Evolutionary conservation across 768 basidiomycete species (phyloP), one percentile per base, ranked within the genome.

Genomic region (Porphyrellus cyaneotinctus): DNA sequence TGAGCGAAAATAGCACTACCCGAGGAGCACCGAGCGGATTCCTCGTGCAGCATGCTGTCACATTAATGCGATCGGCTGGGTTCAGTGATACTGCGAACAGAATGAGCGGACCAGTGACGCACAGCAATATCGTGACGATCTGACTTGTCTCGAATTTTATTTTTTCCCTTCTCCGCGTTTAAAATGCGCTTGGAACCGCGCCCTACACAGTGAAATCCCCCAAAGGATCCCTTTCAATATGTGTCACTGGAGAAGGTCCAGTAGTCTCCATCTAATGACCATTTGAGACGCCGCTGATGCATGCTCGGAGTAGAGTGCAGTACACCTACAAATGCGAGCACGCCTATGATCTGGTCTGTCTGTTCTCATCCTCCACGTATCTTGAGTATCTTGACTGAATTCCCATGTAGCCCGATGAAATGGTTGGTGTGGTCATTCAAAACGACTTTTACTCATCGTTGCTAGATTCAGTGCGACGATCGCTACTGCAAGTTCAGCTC

Each of bases 191-290:
- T 18, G 31, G 47, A 32, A 23, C 41, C 23, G 28, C 31, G 32
- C 36, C 32, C 49, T 31, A 22, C 39, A 51, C 48, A 33, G 39
- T 41, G 37, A 18, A 58, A 45, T 50, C 59, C 55, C 51, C 54
- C 58, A 56, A 56, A 59, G 58, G 8, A 53, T 58, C 58, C 62
- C 59, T 51, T 49, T 53, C 53, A 52, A 61, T 51, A 89, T 90
- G 88, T 90, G 88, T 66, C 77, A 74, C 67, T 83, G 77, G 78
- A 79, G 85, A 74, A 84, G 86, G 88, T 88, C 57, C 63, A 77
- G 45, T 43, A 22, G 49, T 58, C 38, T 31, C 53, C 58, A 13
- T 32, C 35, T 33, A 7, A 48, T 10, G 47, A 53, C 64, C 50
- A 47, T 57, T 36, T 41, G 23, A 58, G 56, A 20, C 43, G 20